Percentiles rank a stretch among this genome's conserved stretches.
These are phyloP conservation scores for Thalassiosira allenii DNA, from an alignment of 352 stramenopile genomes.

Conservation along the genomic window DNA sequence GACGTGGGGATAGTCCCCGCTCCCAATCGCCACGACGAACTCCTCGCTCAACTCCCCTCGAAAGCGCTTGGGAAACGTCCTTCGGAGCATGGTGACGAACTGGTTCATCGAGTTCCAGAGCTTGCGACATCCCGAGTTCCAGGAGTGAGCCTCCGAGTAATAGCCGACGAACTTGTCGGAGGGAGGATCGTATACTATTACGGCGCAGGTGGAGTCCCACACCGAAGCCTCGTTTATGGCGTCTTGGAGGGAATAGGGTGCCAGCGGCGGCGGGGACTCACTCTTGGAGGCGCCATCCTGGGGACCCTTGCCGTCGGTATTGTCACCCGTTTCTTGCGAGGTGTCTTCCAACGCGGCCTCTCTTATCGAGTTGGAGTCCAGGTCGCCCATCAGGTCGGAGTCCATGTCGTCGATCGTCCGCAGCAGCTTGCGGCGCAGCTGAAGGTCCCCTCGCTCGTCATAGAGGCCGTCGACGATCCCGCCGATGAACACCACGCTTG, in stretches of 20 bases:
- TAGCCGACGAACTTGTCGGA: slow-evolving; percentile 8
- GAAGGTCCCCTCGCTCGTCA: too few species aligned
- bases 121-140: background rate
- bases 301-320: too few species aligned
- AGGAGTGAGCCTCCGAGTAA: slow-evolving; percentile 14
- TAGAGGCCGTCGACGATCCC: too few species aligned
- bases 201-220: slow-evolving; percentile 2
- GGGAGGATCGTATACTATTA: slow-evolving; percentile 18
- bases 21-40: slow-evolving; percentile 23
- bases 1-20: slow-evolving; percentile 25
- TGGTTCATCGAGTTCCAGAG: background rate
- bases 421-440: too few species aligned
- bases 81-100: background rate
- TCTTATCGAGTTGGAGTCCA: too few species aligned
- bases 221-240: slow-evolving; percentile 4
- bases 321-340: too few species aligned
- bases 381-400: too few species aligned
- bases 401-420: too few species aligned
- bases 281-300: too few species aligned
- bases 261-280: too few species aligned
- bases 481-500: too few species aligned
- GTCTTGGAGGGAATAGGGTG: slow-evolving; percentile 17
- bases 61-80: slow-evolving; percentile 11
- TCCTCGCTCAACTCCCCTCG: background rate
- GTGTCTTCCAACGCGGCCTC: too few species aligned